Conservation (phyloP, 179 eudicot genomes). For the Drosera spatulata region DNA sequence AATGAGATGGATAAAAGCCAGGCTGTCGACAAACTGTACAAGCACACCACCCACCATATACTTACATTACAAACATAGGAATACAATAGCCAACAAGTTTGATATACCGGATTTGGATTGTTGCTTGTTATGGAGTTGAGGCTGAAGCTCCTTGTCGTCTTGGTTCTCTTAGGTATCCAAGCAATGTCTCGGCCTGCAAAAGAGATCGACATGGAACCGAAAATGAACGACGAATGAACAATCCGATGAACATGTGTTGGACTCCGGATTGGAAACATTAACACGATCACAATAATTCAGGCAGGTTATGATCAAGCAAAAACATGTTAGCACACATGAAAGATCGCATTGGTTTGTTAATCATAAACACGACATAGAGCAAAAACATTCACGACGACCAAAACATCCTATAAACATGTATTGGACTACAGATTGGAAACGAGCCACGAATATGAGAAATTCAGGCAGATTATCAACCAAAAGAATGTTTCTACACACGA, state of each 20-base stretch:
- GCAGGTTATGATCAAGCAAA: no score
- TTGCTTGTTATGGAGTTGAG: slow-evolving; percentile 30
- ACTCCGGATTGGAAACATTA: not conserved
- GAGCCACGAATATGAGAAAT: no score
- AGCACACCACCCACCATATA: slow-evolving; percentile 8
- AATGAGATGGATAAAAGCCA: not conserved
- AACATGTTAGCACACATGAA: no score
- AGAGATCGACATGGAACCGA: slow-evolving; percentile 1
- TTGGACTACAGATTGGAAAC: no score
- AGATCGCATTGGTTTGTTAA: no score
- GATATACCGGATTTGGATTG: not conserved
- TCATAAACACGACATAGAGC: no score
- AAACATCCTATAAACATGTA: no score
- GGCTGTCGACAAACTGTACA: slow-evolving; percentile 22
- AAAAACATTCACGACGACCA: no score
- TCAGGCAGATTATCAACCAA: no score
- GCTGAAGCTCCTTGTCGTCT: slow-evolving; percentile 57
- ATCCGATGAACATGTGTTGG: not conserved
- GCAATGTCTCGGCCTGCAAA: slow-evolving; percentile 79
- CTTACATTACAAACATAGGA: slow-evolving; percentile 20
- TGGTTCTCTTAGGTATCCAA: slow-evolving; percentile 66
- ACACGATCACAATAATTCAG: no score
- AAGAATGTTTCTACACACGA: no score
- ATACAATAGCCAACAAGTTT: slow-evolving; percentile 2
- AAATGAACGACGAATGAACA: slow-evolving; percentile 4